Percentiles rank a stretch among this genome's conserved stretches.
These are phyloP conservation scores for Trichoderma sp. DNA, from an alignment of 2,329 filamentous ascomycete species.

Conservation along the genomic window DNA sequence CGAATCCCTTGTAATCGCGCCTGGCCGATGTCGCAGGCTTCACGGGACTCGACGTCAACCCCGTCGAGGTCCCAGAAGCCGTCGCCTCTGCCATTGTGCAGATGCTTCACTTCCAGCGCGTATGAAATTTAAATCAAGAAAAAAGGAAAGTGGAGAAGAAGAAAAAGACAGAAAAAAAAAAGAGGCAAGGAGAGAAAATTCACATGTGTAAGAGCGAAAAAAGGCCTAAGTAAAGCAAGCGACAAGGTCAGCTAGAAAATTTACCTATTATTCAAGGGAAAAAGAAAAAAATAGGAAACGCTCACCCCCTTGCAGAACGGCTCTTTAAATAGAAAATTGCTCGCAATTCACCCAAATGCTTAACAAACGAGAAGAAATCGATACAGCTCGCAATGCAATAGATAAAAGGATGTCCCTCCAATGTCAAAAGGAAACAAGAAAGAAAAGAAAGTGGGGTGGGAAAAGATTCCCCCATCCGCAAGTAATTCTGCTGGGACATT, in stretches of 20 bases:
- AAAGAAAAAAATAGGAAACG: not conserved
- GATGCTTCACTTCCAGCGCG: not conserved
- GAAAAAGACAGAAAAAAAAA: not conserved
- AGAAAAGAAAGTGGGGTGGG: not conserved
- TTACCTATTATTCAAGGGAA: not conserved
- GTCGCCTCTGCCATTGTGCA: conserved; percentile 11
- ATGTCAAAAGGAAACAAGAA: too few relatives aligned
- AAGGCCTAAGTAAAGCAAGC: not conserved
- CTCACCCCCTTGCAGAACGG: not conserved
- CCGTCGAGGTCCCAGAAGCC: not conserved
- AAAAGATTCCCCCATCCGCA: not conserved
- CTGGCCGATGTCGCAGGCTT: conserved; percentile 24
- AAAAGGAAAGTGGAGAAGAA: not conserved
- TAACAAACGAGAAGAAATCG: not conserved
- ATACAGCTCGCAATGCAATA: not conserved
- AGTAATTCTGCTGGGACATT: not conserved
- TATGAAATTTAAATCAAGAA: not conserved
- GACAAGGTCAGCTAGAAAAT: not conserved
- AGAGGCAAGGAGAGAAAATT: not conserved
- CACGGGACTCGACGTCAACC: not conserved
- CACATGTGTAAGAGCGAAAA: not conserved
- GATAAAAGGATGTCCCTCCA: too few relatives aligned
- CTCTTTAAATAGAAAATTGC: not conserved
- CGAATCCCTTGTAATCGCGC: conserved; percentile 86
- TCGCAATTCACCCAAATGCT: not conserved